Evolutionary conservation across 2,329 filamentous ascomycete genomes (phyloP).

Genomic region (Verticillium alfalfae): DNA sequence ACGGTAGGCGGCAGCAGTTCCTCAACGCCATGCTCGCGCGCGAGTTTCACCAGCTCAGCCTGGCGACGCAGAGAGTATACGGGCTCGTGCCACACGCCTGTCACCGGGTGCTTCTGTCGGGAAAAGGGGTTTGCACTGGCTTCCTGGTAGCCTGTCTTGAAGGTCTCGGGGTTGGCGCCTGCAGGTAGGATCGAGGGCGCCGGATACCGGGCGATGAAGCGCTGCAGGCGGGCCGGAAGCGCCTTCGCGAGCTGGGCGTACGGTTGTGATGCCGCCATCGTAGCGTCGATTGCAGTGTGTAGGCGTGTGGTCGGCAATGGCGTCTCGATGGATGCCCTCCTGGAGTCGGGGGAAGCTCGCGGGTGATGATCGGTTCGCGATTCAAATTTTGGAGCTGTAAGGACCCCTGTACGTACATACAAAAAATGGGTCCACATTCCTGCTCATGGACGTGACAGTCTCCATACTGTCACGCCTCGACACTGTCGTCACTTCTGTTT

Average conservation of each 20-base stretch:
- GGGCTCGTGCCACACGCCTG: conserved; percentile 78
- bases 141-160: conserved; percentile 46
- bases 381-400: conserved; percentile 7
- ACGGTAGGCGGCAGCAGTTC: conserved; percentile 70
- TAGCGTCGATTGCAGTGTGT: neutral
- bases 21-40: conserved; percentile 71
- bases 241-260: conserved; percentile 59
- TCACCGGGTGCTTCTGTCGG: conserved; percentile 69
- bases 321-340: neutral
- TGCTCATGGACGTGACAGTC: too few species aligned
- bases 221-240: conserved; percentile 71
- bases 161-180: conserved; percentile 29
- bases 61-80: conserved; percentile 80
- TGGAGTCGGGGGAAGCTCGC: neutral
- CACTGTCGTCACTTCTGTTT: too few species aligned
- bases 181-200: conserved; percentile 56
- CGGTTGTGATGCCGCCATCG: conserved; percentile 13
- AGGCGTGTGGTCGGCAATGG: neutral
- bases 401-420: conserved; percentile 9
- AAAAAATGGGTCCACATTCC: neutral
- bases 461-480: too few species aligned
- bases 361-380: neutral
- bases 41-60: conserved; percentile 85
- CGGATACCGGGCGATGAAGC: conserved; percentile 88
- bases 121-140: conserved; percentile 73